phyloP scores from a whole-genome alignment of 106 monocot species.

The Cymbidium sinense region DNA sequence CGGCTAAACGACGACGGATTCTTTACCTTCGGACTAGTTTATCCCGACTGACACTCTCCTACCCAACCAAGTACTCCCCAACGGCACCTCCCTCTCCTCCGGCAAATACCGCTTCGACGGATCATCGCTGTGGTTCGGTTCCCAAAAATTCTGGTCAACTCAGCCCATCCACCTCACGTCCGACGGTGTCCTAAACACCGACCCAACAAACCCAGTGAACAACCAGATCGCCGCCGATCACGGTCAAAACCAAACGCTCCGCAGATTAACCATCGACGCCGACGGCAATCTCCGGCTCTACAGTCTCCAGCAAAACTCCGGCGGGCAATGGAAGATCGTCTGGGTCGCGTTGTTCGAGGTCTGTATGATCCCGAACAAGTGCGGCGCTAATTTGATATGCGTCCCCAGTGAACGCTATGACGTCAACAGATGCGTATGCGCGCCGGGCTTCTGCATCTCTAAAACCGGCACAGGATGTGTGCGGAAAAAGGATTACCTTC shows the following conservation, averaged over 20 bases:
- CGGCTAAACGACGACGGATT: slow-evolving; percentile 17
- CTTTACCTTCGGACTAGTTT: slow-evolving; percentile 42
- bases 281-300: slow-evolving; percentile 55
- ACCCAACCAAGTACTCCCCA: slow-evolving; percentile 24
- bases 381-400: slow-evolving; percentile 35
- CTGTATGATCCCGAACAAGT: slow-evolving; percentile 44
- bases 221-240: background rate
- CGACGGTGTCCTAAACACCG: slow-evolving; percentile 11
- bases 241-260: slow-evolving; percentile 4
- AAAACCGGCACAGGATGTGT: slow-evolving; percentile 8
- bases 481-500: slow-evolving; percentile 4
- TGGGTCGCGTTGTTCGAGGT: slow-evolving; percentile 48
- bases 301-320: slow-evolving; percentile 27
- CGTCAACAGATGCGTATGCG: slow-evolving; percentile 34
- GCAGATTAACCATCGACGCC: slow-evolving; percentile 40
- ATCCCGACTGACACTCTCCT: slow-evolving; percentile 45
- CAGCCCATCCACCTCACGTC: slow-evolving; percentile 12
- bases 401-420: slow-evolving; percentile 14
- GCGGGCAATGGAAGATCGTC: slow-evolving; percentile 34
- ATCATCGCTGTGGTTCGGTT: slow-evolving; percentile 13
- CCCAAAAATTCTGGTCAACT: slow-evolving; percentile 8
- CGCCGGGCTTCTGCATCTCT: slow-evolving; percentile 34
- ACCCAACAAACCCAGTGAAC: background rate
- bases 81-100: slow-evolving; percentile 5
- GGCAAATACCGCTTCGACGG: slow-evolving; percentile 25